Evolutionary conservation across 2,329 filamentous ascomycete species (phyloP), one percentile per base, ranked within the genome.

Genomic region (Trichoderma sp.): DNA sequence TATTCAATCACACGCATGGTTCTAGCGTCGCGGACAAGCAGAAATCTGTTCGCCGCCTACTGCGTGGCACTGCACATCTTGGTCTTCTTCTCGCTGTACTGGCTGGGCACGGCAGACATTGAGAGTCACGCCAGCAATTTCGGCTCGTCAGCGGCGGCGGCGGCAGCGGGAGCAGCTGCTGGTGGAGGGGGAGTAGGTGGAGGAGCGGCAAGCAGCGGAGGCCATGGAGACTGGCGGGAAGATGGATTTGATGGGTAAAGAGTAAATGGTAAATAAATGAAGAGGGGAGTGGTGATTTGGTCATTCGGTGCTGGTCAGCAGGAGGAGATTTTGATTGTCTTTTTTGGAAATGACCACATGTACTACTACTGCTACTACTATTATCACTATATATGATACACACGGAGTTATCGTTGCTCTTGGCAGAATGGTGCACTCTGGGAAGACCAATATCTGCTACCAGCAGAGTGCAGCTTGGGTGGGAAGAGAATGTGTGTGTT

Each of bases 1-100:
- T 97, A 97, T 80, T 94, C 94, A 39, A 86, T 97, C 65, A 97
- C 95, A 58, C 87, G 94, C 68, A 92, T 97, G 82, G 93, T 99
- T 58, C 84, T 99, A 71, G 93, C 94, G 63, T 97, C 94, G 58
- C 85, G 96, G 71, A 92, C 91, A 32, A 97, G 94, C 81, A 87
- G 96, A 72, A 99, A 98, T 78, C 79, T 99, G 69, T 99, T 99
- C 80, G 96, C 94, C 0, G 89, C 88, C 13, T 99, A 99, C 79
- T 96, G 95, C 79, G 83, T 97, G 43, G 93, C 90, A 39, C 84
- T 99, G 73, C 96, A 99, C 82, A 76, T 97, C 55, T 81, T 99
- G 59, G 90, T 98, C 2, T 96, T 99, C 76, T 84, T 91, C 73
- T 91, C 93, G 79, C 83, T 98, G 70, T 98, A 95, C 80, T 94